phyloP scores from a whole-genome alignment of 2,329 filamentous ascomycete genomes.

The Trichoderma sp. region DNA sequence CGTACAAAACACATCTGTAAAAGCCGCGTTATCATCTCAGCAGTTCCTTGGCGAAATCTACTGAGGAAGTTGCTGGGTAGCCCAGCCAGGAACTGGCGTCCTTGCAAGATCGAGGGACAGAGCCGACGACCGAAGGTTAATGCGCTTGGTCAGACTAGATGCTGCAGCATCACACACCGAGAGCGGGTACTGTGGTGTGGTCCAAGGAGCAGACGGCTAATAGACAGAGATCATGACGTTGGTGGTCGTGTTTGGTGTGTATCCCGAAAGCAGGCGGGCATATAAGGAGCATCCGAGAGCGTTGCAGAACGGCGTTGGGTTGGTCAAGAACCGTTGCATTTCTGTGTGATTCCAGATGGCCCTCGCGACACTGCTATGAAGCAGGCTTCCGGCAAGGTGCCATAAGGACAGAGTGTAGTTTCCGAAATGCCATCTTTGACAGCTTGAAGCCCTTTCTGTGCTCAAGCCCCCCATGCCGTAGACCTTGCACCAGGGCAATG shows the following conservation, averaged over 20 bases:
- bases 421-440: conserved; percentile 43
- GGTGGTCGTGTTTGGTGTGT: neutral
- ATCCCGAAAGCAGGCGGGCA: neutral
- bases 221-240: conserved; percentile 22
- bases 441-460: conserved; percentile 48
- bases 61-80: conserved; percentile 46
- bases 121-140: conserved; percentile 50
- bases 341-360: conserved; percentile 47
- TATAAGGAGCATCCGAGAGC: conserved; percentile 44
- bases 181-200: conserved; percentile 43
- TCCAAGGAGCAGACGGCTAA: conserved; percentile 37
- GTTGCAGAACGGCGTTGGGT: conserved; percentile 41
- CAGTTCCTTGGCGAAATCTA: conserved; percentile 38
- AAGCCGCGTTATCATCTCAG: conserved; percentile 72
- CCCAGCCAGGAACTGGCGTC: conserved; percentile 48
- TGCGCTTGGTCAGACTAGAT: conserved; percentile 57
- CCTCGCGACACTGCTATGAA: conserved; percentile 36
- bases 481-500: conserved; percentile 16
- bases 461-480: conserved; percentile 43
- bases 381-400: conserved; percentile 47
- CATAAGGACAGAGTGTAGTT: conserved; percentile 27
- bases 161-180: conserved; percentile 44
- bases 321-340: conserved; percentile 33
- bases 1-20: conserved; percentile 96
- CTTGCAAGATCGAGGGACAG: conserved; percentile 40